Evolutionary conservation across 306 rosid genomes (phyloP).

Genomic region (Benincasa hispida): DNA sequence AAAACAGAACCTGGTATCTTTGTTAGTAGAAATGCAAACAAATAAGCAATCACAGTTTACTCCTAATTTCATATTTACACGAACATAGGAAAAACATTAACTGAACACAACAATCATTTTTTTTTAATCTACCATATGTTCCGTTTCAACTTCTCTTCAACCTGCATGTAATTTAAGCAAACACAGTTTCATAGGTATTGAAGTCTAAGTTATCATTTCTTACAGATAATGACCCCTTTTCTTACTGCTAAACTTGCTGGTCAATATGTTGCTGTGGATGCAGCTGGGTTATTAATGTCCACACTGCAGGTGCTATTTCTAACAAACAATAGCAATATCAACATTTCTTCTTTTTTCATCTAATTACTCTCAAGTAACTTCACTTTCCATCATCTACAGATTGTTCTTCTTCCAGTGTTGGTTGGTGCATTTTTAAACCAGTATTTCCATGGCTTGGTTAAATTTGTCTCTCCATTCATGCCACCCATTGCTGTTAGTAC

Average conservation of each 20-base stretch:
- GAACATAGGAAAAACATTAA: not conserved
- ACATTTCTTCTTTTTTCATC: not conserved
- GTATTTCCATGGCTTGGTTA: conserved; percentile 58
- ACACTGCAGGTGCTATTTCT: conserved; percentile 46
- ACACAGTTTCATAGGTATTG: not conserved
- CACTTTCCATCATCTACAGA: conserved; percentile 19
- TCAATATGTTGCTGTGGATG: conserved; percentile 74
- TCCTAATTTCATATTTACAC: not conserved
- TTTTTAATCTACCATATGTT: not conserved
- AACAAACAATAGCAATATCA: not conserved
- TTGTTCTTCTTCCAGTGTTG: conserved; percentile 74
- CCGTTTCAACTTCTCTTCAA: not conserved
- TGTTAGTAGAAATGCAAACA: not conserved
- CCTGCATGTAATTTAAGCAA: not conserved
- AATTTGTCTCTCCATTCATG: conserved; percentile 58
- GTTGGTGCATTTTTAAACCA: conserved; percentile 78
- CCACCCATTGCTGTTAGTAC: conserved; percentile 77
- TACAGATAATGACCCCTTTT: conserved; percentile 81
- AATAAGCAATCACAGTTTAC: not conserved
- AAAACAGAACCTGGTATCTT: not conserved
- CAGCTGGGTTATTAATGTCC: conserved; percentile 47
- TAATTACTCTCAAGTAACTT: not conserved
- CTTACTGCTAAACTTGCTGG: conserved; percentile 86
- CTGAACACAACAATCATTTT: not conserved
- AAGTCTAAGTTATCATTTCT: not conserved